phyloP scores from a whole-genome alignment of 768 basidiomycete species.

The Suillus ampliporus region DNA sequence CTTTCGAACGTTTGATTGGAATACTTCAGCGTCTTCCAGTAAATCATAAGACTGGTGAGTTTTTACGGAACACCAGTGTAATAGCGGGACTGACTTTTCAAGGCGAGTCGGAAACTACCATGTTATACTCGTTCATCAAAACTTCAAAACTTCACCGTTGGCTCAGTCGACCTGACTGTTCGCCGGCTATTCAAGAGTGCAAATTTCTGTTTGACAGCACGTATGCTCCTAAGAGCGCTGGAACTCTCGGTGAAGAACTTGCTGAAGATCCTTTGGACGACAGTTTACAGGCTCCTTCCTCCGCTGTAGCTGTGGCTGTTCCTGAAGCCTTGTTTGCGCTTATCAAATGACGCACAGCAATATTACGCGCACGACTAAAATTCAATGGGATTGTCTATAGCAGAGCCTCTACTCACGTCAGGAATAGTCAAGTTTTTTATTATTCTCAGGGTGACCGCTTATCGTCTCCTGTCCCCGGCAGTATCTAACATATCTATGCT shows the following conservation, averaged over 20 bases:
- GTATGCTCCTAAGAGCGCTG: not conserved
- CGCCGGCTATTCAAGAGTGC: slow-evolving; percentile 19
- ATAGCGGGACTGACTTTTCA: not conserved
- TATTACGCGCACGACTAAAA: no score
- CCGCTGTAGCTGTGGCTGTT: not conserved
- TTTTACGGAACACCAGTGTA: not conserved
- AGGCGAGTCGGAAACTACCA: slow-evolving; percentile 19
- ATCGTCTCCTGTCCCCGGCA: no score
- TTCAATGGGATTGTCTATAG: no score
- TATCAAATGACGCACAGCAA: not conserved
- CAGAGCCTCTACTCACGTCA: no score
- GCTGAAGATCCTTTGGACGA: not conserved
- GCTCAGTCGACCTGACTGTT: slow-evolving; percentile 25
- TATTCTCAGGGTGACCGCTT: no score
- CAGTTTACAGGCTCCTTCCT: not conserved
- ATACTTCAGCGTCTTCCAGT: slow-evolving; percentile 23
- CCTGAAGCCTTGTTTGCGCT: slow-evolving; percentile 1
- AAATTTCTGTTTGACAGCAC: slow-evolving; percentile 24
- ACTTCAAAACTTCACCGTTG: slow-evolving; percentile 20
- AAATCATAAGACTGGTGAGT: slow-evolving; percentile 46
- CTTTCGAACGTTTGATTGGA: slow-evolving; percentile 31
- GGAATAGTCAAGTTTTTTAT: no score
- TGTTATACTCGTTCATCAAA: slow-evolving; percentile 20
- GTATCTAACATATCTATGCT: no score
- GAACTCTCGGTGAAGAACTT: not conserved